Conservation (phyloP, 768 basidiomycete species). For the Calocybe gangraenosa region DNA sequence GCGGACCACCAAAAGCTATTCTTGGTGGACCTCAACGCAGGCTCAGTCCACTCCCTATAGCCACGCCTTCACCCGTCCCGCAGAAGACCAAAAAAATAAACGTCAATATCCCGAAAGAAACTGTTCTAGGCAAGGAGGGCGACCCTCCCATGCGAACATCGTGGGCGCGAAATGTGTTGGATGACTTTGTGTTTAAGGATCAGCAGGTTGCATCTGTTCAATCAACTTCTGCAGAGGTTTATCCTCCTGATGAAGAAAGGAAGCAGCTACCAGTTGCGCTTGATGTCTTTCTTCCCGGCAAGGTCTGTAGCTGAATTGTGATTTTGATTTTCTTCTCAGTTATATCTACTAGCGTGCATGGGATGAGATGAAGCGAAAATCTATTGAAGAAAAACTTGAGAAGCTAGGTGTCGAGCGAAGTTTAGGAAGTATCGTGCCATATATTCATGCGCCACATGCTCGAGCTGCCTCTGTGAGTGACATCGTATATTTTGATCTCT, state of each 20-base stretch:
- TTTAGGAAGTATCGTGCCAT: constrained; percentile 46
- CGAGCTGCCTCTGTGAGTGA: constrained; percentile 77
- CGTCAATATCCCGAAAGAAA: constrained; percentile 75
- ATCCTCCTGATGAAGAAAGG: constrained; percentile 65
- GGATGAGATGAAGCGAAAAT: constrained; percentile 65
- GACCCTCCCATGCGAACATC: constrained; percentile 38
- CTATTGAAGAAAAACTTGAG: constrained; percentile 79
- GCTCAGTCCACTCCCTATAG: constrained; percentile 56
- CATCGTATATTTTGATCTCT: constrained; percentile 20
- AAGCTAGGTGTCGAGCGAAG: constrained; percentile 75
- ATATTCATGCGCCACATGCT: constrained; percentile 72
- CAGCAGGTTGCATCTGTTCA: constrained; percentile 22
- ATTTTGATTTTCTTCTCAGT: constrained; percentile 4
- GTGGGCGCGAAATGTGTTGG: constrained; percentile 63
- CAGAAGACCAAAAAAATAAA: constrained; percentile 61
- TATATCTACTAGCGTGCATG: constrained; percentile 53
- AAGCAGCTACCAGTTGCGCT: constrained; percentile 56
- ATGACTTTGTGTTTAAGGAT: constrained; percentile 18
- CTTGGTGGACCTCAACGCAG: constrained; percentile 79
- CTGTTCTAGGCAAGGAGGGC: constrained; percentile 36
- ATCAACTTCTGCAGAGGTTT: constrained; percentile 45
- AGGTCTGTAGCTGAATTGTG: constrained; percentile 38
- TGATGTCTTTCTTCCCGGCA: constrained; percentile 81
- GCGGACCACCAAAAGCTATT: constrained; percentile 85
- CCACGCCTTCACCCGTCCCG: constrained; percentile 26